Conservation (phyloP, 106 monocot species). For the Posidonia australis region DNA sequence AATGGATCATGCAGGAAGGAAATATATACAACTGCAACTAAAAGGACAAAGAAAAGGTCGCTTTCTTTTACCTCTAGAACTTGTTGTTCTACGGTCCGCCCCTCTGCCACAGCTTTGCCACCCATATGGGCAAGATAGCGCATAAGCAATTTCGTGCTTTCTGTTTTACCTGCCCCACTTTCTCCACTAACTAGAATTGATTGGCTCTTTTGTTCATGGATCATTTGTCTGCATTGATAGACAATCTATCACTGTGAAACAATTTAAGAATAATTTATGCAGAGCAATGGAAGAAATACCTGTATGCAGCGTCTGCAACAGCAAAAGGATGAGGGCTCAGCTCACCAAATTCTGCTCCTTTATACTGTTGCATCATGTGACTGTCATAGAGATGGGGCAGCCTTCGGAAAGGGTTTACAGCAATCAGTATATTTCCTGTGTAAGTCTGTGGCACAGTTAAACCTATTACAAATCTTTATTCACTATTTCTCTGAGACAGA, state of each 20-base stretch:
- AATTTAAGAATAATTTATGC: neutral
- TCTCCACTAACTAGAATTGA: slow-evolving; percentile 94
- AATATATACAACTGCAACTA: too few relatives aligned
- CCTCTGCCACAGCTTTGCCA: slow-evolving; percentile 57
- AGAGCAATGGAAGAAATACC: slow-evolving; percentile 19
- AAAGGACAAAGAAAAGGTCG: neutral
- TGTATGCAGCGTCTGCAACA: slow-evolving; percentile 53
- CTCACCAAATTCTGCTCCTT: slow-evolving; percentile 52
- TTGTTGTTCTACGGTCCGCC: slow-evolving; percentile 85
- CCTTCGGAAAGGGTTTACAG: slow-evolving; percentile 62
- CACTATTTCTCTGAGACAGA: neutral
- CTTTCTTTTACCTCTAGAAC: slow-evolving; percentile 53
- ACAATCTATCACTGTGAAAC: neutral
- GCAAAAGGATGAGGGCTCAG: slow-evolving; percentile 66
- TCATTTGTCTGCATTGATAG: slow-evolving; percentile 46
- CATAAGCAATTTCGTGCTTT: slow-evolving; percentile 94
- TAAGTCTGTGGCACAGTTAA: slow-evolving; percentile 33
- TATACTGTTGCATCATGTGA: slow-evolving; percentile 69
- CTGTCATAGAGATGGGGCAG: slow-evolving; percentile 63
- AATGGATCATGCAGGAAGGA: too few relatives aligned
- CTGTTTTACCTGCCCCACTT: slow-evolving; percentile 98
- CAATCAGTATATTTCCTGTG: slow-evolving; percentile 56
- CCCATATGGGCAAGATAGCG: slow-evolving; percentile 92
- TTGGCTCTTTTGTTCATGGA: slow-evolving; percentile 56
- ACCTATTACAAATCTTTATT: slow-evolving; percentile 2